Evolutionary conservation across 2,329 filamentous ascomycete species (phyloP), one percentile per base, ranked within the genome.

Genomic region (Aspergillus tanneri): DNA sequence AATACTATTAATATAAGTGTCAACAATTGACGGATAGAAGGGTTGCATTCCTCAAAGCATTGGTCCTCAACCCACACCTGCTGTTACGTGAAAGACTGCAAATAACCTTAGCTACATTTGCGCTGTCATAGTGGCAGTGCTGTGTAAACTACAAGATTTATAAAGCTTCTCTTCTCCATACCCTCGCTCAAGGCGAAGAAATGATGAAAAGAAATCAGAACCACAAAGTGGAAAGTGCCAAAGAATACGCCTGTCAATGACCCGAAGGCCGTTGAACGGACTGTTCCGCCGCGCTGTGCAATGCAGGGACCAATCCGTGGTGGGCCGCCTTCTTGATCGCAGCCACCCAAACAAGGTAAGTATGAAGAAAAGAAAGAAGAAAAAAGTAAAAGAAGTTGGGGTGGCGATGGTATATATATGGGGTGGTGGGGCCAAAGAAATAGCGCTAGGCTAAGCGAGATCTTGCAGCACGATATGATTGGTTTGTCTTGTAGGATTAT

Each of bases 251-350:
- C 63, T 67, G 64, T 66, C 65, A 67, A 66, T 63, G 64, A 66
- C 63, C 65, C 63, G 62, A 63, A 61, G 44, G 57, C 58, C 56
- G 55, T 60, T 59, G 56, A 58, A 59, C 53, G 22, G 44, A 46
- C 43, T 46, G 35, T 47, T 72, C 72, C 75, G 62, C 77, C 76
- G 70, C 76, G 76, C 60, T 79, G 77, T 80, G 77, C 77, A 79
- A 80, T 79, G 77, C 72, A 79, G 77, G 75, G 71, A 72, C 75
- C 69, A 67, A 66, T 67, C 64, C 62, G 69, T 73, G 68, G 70
- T 69, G 62, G 61, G 61, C 66, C 69, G 66, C 66, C 65, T 72
- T 73, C 56, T 61, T 75, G 72, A 75, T 70, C 72, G 67, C 69
- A 64, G 66, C 62, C 67, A 71, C 70, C 68, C 68, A 72, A 70